Evolutionary conservation across 2,329 filamentous ascomycete genomes (phyloP), one percentile per base, ranked within the genome.

Genomic region (Ophioceras dolichostomum): DNA sequence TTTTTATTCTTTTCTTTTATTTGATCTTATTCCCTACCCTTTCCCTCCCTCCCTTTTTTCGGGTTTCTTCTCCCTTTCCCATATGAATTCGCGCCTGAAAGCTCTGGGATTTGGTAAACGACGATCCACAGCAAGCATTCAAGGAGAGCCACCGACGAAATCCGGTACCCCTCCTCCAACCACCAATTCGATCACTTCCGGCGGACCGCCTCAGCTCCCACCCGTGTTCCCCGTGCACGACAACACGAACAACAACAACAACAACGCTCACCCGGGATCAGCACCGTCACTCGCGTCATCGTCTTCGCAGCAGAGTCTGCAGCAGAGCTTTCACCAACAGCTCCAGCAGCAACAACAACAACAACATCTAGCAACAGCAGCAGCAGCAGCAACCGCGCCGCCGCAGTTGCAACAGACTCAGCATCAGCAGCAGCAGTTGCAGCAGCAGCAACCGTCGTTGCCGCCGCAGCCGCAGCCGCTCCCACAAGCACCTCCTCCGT

Each of bases 81-180:
- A 83, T 83, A 73, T 83, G 75, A 84, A 83, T 69, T 74, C 76
- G 59, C 77, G 80, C 63, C 76, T 85, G 60, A 83, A 83, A 70
- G 73, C 74, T 70, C 72, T 86, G 66, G 79, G 82, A 64, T 82
- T 84, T 69, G 80, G 79, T 65, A 84, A 83, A 73, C 79, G 82
- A 62, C 83, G 78, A 68, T 80, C 79, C 53, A 68, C 68, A 52
- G 68, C 70, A 57, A 75, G 68, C 59, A 72, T 73, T 52, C 67
- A 70, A 39, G 45, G 41, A 56, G 62, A 69, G 55, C 44, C 55
- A 45, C 45, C 55, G 52, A 57, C 57, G 55, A 19, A 16, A 18
- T 19, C 54, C 53, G 41, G 55, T 55, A 45, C 55, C 52, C 33
- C 33, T 26, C 39, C 47, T 45, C 30, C 39, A 18, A 51, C 58